Percentiles rank a stretch among this genome's conserved stretches.
Conservation (phyloP, 78 protist species). For the Chrysochromulina parva region DNA sequence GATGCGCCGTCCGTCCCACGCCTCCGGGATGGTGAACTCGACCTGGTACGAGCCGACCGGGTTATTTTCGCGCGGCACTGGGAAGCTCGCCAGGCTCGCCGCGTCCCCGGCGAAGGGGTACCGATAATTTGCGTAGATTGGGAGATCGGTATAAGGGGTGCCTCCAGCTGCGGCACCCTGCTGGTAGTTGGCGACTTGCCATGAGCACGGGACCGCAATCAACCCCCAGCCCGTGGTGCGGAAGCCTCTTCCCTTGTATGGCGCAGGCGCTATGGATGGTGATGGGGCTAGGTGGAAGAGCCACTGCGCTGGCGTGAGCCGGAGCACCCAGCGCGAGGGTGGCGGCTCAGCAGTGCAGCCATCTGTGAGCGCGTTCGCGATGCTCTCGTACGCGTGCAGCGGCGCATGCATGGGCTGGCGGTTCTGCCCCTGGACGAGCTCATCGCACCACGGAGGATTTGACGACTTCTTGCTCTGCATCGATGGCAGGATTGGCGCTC, state of each 20-base stretch:
- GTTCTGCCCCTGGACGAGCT: no score
- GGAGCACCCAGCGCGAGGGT: not conserved
- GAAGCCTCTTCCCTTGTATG: no score
- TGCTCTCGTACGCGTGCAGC: no score
- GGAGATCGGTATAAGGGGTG: not conserved
- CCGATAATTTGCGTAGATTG: not conserved
- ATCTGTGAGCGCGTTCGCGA: no score
- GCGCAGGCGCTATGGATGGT: not conserved
- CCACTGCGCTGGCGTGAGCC: constrained; percentile 18
- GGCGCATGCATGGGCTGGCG: no score
- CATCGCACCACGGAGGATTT: no score
- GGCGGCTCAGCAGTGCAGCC: not conserved
- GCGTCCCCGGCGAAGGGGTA: not conserved
- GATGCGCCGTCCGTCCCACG: not conserved
- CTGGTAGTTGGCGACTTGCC: not conserved
- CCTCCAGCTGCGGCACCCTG: no score
- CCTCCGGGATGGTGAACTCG: not conserved
- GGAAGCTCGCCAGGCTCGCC: not conserved
- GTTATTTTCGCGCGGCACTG: not conserved
- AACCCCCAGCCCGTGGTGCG: not conserved
- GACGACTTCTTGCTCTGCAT: no score
- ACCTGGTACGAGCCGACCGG: not conserved
- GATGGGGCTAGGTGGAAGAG: not conserved
- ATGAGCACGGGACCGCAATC: not conserved
- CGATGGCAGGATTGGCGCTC: no score